A percentile compares a stretch with the other conserved stretches of the same genome.
These are phyloP conservation scores for Russula earlei DNA, from an alignment of 768 basidiomycete genomes.

Conservation along the genomic window DNA sequence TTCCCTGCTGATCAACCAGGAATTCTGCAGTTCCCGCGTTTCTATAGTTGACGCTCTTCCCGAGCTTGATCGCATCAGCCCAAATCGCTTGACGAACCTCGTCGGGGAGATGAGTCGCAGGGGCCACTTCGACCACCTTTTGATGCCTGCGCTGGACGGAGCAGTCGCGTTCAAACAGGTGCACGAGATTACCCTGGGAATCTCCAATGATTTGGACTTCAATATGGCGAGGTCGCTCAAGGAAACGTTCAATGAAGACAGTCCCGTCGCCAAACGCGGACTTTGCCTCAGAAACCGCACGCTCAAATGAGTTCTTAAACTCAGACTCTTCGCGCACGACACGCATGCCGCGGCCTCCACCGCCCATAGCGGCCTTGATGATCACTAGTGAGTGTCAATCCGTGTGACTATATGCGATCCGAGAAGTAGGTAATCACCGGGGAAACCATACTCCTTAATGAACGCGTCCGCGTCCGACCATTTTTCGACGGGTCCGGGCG, in stretches of 20 bases:
- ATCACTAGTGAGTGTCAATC: constrained; percentile 49
- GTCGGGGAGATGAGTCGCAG: constrained; percentile 88
- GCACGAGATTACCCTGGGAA: constrained; percentile 85
- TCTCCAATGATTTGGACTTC: constrained; percentile 96
- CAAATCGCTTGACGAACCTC: constrained; percentile 84
- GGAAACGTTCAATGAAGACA: constrained; percentile 96
- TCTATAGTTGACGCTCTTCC: constrained; percentile 86
- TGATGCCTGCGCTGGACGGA: constrained; percentile 97
- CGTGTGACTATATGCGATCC: background rate
- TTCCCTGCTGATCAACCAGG: constrained; percentile 90
- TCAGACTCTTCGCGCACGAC: constrained; percentile 91
- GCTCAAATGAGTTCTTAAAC: constrained; percentile 82
- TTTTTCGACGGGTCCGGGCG: constrained; percentile 80
- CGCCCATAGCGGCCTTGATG: constrained; percentile 99
- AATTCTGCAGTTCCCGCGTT: constrained; percentile 99
- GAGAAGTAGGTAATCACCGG: constrained; percentile 38
- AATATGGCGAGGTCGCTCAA: constrained; percentile 94
- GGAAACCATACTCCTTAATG: constrained; percentile 94
- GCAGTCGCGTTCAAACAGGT: constrained; percentile 98
- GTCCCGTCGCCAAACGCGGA: constrained; percentile 97
- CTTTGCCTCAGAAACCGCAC: constrained; percentile 91
- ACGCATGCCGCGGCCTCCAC: constrained; percentile 98
- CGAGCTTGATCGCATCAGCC: constrained; percentile 86
- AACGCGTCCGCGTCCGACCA: constrained; percentile 80
- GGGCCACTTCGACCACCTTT: constrained; percentile 98